A percentile compares a stretch with the other conserved stretches of the same genome.
These are phyloP conservation scores for Pythium rishiriense DNA, from an alignment of 352 stramenopile species.

Conservation along the genomic window DNA sequence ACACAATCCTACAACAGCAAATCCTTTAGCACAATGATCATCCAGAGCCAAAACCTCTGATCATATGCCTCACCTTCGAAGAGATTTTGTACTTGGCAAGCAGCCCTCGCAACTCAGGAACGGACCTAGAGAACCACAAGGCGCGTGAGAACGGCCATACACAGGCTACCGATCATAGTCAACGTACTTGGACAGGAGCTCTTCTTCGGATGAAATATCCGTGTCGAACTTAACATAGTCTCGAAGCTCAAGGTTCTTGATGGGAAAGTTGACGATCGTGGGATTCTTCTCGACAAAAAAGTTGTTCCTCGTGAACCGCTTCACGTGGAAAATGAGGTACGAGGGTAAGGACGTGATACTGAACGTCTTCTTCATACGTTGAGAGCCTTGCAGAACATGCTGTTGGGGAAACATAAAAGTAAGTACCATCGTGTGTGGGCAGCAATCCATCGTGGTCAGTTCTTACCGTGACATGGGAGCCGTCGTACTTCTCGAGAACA, in stretches of 20 bases:
- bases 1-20: constrained; percentile 55
- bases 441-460: neutral
- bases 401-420: constrained; percentile 31
- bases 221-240: constrained; percentile 81
- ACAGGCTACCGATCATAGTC: neutral
- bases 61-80: constrained; percentile 13
- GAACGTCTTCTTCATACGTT: constrained; percentile 92
- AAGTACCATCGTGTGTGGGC: too few relatives aligned
- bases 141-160: neutral
- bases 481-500: constrained; percentile 98
- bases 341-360: constrained; percentile 88
- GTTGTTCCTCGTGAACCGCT: constrained; percentile 97
- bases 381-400: constrained; percentile 76
- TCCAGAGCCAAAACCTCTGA: neutral
- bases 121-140: neutral
- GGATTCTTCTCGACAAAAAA: constrained; percentile 99
- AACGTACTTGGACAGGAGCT: constrained; percentile 44
- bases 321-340: constrained; percentile 98
- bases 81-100: constrained; percentile 17
- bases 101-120: constrained; percentile 16
- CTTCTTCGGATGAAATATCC: constrained; percentile 47
- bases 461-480: constrained; percentile 69
- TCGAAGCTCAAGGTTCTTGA: constrained; percentile 98
- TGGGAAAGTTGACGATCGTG: constrained; percentile 99
- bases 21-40: neutral